Evolutionary conservation across 441 rosid genomes (phyloP).

Genomic region (Erodium chrysanthum): DNA sequence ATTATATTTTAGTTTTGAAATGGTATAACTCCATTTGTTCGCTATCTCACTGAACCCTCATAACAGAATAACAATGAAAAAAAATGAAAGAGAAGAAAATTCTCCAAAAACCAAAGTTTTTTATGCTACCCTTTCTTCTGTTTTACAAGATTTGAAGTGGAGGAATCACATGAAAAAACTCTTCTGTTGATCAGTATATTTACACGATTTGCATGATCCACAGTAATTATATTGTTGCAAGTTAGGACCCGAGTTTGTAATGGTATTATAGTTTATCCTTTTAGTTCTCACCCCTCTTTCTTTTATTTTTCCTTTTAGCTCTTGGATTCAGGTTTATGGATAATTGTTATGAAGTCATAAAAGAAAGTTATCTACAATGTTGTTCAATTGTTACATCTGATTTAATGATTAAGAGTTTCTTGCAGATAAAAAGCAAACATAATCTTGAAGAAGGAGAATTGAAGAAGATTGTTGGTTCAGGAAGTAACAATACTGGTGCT

Average conservation of each 20-base stretch:
- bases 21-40: too few relatives aligned
- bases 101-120: too few relatives aligned
- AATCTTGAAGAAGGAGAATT: background rate
- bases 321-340: background rate
- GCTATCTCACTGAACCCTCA: too few relatives aligned
- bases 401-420: background rate
- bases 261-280: background rate
- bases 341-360: background rate
- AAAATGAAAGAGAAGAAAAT: too few relatives aligned
- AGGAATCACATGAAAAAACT: too few relatives aligned
- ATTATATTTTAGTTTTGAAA: background rate
- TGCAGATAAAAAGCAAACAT: constrained; percentile 4
- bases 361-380: background rate
- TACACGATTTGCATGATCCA: background rate
- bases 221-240: background rate
- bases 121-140: too few relatives aligned
- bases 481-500: background rate
- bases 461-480: constrained; percentile 3
- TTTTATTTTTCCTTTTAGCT: background rate
- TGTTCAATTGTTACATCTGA: background rate
- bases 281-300: background rate
- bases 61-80: too few relatives aligned
- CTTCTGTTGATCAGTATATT: too few relatives aligned
- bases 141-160: too few relatives aligned
- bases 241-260: background rate